Base-by-base conservation (phyloP, 768 basidiomycete species). In the Lactifluus subvellereus region DNA sequence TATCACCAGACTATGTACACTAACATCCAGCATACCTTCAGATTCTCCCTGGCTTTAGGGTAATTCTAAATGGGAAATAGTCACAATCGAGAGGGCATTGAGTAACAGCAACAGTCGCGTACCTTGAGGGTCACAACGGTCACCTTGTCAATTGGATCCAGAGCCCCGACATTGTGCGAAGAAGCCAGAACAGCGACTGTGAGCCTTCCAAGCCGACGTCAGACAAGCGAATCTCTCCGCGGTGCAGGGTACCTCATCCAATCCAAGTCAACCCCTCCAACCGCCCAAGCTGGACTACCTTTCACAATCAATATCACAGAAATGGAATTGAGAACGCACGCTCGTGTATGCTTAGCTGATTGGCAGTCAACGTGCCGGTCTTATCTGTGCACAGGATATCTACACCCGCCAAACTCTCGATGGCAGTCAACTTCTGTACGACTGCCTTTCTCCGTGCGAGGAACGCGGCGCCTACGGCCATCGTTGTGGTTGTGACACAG, bases 91-190 rank as follows among this genome's bases (percentile, higher is more conserved):
- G 33, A 45, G 30, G 27, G n/a, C 40, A 43, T 16, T 4, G 16
- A n/a, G 9, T 20, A 18, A n/a, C 37, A 8, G 35, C 3, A 45
- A 16, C 20, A 56, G 27, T 22, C 1, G 52, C 53, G 11, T 62
- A 70, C 73, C 66, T 78, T 78, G 49, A 79, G 70, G 2, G 73
- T 74, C 27, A 78, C 69, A 40, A 80, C 72, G 22, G 78, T 80
- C 33, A 80, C 79, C 62, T 77, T 77, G 69, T 81, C 79, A 59
- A 80, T 81, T 1, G 79, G 80, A 61, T 81, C 79, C 42, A 80
- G 74, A 3, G 71, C 66, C 66, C 77, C 79, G 67, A 79, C 64
- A 65, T 78, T 78, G 71, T 80, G 80, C 16, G 77, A 78, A 5
- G 78, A 79, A 42, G 79, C 78, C 22, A 80, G 71, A 3, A 77